These are phyloP conservation scores for Fusarium dlaminii DNA, from an alignment of 2,329 filamentous ascomycete species.

Conservation along the genomic window DNA sequence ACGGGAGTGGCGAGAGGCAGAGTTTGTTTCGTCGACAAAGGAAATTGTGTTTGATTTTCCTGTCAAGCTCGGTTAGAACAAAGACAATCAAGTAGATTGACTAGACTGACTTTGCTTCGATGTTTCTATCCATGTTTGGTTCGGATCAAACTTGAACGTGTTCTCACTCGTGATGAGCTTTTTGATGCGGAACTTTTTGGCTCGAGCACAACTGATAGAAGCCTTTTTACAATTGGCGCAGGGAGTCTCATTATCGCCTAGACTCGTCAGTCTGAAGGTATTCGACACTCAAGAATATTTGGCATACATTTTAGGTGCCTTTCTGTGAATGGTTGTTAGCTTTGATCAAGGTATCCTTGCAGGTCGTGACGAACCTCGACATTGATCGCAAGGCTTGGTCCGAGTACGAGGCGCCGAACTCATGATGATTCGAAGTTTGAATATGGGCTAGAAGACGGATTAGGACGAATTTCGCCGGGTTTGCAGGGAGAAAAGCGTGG, in stretches of 20 bases:
- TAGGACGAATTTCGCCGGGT: not conserved
- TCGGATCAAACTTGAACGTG: not conserved
- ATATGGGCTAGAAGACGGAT: not conserved
- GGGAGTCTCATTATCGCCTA: not conserved
- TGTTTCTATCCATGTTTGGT: not conserved
- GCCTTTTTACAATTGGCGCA: not conserved
- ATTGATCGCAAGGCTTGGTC: not conserved
- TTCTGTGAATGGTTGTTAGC: not conserved
- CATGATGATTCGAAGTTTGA: not conserved
- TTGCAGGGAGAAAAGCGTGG: not conserved
- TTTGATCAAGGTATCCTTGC: not conserved
- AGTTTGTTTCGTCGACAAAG: not conserved
- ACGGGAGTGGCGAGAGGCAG: not conserved
- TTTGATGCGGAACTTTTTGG: not conserved
- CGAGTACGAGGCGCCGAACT: not conserved
- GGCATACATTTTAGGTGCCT: not conserved
- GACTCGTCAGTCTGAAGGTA: accelerated
- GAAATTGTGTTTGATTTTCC: not conserved
- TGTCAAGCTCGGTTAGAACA: accelerated
- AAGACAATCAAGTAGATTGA: accelerated
- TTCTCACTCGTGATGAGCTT: not conserved
- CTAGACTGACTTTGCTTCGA: not conserved
- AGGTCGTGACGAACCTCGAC: not conserved
- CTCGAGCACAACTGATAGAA: not conserved
- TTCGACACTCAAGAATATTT: accelerated